A percentile compares a stretch with the other conserved stretches of the same genome.
phyloP scores from a whole-genome alignment of 148 eudicot species.

The Nyssa sinensis region DNA sequence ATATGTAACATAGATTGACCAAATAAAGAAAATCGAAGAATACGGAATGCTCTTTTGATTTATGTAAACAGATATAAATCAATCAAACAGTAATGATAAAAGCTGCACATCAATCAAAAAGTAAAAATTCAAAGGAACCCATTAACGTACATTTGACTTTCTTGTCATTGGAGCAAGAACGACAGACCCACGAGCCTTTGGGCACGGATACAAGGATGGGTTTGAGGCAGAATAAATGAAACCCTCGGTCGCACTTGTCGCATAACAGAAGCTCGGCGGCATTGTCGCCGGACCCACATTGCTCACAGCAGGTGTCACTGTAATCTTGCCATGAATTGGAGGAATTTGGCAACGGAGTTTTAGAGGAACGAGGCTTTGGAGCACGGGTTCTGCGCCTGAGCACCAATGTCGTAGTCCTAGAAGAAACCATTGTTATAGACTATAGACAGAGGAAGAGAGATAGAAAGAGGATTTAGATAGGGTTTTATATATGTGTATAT shows the following conservation, averaged over 20 bases:
- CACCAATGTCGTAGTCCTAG: conserved; percentile 10
- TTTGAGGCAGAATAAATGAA: conserved; percentile 70
- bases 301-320: conserved; percentile 48
- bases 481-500: neutral
- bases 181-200: conserved; percentile 72
- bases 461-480: neutral
- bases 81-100: too few species aligned
- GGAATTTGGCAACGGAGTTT: neutral
- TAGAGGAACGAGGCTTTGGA: conserved; percentile 26
- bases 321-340: conserved; percentile 19
- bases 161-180: conserved; percentile 39
- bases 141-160: neutral
- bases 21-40: too few species aligned
- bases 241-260: conserved; percentile 79
- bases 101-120: too few species aligned
- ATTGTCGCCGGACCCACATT: conserved; percentile 65
- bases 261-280: conserved; percentile 56
- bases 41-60: too few species aligned
- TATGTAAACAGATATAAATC: too few species aligned
- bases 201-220: conserved; percentile 82
- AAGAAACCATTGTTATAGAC: neutral
- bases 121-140: neutral
- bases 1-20: too few species aligned
- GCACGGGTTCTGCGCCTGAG: conserved; percentile 47
- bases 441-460: conserved; percentile 17